Evolutionary conservation across 768 basidiomycete species (phyloP).

Genomic region (Psilocybe azurescens): DNA sequence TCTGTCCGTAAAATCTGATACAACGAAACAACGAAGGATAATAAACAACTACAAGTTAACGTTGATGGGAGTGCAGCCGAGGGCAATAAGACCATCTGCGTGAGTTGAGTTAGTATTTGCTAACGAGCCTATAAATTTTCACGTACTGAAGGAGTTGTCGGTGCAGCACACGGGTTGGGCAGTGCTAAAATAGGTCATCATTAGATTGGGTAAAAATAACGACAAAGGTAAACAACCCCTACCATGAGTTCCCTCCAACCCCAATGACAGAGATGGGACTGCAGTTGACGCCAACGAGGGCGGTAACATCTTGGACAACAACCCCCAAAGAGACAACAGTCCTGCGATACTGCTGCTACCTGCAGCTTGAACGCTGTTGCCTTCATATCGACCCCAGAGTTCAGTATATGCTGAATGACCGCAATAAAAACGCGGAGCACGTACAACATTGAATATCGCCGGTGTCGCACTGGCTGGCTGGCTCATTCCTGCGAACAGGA

Average conservation of each 20-base stretch:
- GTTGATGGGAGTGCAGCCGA: constrained; percentile 9
- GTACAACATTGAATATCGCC: constrained; percentile 6
- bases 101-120: neutral
- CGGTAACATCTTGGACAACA: neutral
- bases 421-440: neutral
- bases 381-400: neutral
- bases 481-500: constrained; percentile 4
- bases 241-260: constrained; percentile 3
- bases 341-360: neutral
- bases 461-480: neutral
- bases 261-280: constrained; percentile 5
- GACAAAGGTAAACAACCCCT: neutral
- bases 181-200: neutral
- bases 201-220: neutral
- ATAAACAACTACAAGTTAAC: constrained; percentile 1
- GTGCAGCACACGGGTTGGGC: constrained; percentile 8
- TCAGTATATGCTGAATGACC: neutral
- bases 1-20: too few relatives aligned
- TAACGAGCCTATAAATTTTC: neutral
- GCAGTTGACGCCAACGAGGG: constrained; percentile 3
- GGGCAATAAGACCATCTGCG: constrained; percentile 1
- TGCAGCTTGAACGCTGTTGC: constrained; percentile 4
- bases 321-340: neutral
- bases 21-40: too few relatives aligned
- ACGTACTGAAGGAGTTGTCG: constrained; percentile 6